These are phyloP conservation scores for Paraleonurus japonicus DNA, from an alignment of 257 asterid genomes.

Conservation along the genomic window DNA sequence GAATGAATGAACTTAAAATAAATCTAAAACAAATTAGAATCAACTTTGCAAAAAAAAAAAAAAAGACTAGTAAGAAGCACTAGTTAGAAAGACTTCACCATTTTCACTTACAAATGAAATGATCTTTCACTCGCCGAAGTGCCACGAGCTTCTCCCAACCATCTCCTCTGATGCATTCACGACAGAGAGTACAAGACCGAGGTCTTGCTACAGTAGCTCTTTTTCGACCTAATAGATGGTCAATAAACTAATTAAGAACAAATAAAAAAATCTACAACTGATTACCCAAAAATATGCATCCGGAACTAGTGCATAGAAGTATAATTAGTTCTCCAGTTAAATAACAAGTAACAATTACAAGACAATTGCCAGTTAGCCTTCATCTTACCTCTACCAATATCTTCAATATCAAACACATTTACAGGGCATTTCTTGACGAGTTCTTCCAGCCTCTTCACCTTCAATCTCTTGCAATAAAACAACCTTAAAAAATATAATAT, in stretches of 20 bases:
- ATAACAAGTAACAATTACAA: background rate
- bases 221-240: constrained; percentile 43
- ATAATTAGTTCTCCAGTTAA: constrained; percentile 2
- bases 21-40: background rate
- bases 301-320: background rate
- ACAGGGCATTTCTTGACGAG: constrained; percentile 84
- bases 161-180: constrained; percentile 86
- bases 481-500: constrained; percentile 39
- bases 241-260: constrained; percentile 10
- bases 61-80: background rate
- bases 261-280: background rate
- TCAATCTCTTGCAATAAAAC: constrained; percentile 70
- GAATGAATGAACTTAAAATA: background rate
- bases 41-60: background rate
- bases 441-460: constrained; percentile 74
- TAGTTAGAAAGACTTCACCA: background rate
- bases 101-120: constrained; percentile 87
- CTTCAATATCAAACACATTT: constrained; percentile 91
- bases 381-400: constrained; percentile 63
- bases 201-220: constrained; percentile 83
- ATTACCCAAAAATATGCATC: background rate
- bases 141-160: constrained; percentile 75
- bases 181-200: constrained; percentile 83
- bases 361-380: background rate
- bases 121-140: constrained; percentile 80